These are phyloP conservation scores for Nicotiana tabacum DNA, from an alignment of 257 asterid genomes.

Conservation along the genomic window DNA sequence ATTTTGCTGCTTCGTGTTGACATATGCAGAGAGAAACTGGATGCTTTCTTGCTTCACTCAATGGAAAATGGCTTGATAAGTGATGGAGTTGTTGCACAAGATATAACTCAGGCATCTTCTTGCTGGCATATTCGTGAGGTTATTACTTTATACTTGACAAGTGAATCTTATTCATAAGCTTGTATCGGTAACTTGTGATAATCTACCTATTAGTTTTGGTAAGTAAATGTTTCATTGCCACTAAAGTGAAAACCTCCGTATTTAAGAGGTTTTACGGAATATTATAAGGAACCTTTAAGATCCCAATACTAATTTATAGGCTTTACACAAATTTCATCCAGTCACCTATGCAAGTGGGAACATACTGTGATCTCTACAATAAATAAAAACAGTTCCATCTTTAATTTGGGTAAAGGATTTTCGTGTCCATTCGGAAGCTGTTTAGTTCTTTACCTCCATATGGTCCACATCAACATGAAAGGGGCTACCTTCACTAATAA, in stretches of 20 bases:
- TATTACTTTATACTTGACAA: conserved; percentile 15
- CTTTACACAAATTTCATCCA: background rate
- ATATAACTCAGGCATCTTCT: conserved; percentile 86
- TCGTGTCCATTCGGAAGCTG: background rate
- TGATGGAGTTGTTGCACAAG: conserved; percentile 97
- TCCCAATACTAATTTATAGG: background rate
- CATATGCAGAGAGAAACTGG: conserved; percentile 80
- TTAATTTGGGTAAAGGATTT: background rate
- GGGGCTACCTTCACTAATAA: background rate
- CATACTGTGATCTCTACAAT: background rate
- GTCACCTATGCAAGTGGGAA: background rate
- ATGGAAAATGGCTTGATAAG: conserved; percentile 76
- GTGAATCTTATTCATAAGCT: background rate
- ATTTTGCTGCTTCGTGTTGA: conserved; percentile 12
- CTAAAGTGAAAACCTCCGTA: background rate
- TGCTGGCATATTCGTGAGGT: conserved; percentile 99
- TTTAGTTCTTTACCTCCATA: too few relatives aligned
- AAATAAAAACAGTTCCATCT: background rate
- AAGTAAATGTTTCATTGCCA: background rate
- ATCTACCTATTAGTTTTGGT: background rate
- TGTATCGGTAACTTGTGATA: conserved; percentile 8
- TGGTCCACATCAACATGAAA: too few relatives aligned
- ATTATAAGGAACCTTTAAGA: background rate
- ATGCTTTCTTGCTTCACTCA: conserved; percentile 72
- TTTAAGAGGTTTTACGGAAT: background rate